A percentile compares a stretch with the other conserved stretches of the same genome.
phyloP scores from a whole-genome alignment of 1,284 basidiomycete species.

The Cutaneotrichosporon arboriforme region DNA sequence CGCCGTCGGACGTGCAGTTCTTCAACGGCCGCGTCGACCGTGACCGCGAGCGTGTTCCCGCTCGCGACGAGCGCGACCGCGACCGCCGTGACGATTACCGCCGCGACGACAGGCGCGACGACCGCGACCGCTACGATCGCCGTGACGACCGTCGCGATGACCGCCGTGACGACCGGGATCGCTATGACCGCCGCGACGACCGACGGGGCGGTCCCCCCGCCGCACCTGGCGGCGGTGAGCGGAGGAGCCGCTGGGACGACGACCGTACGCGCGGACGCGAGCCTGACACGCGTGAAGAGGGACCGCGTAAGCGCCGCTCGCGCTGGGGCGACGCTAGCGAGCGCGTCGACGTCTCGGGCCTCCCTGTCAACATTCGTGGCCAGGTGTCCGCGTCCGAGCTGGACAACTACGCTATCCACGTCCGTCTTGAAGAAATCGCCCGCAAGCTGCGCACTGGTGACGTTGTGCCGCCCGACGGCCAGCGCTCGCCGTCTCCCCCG shows the following conservation, averaged over 20 bases:
- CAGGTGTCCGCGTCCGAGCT: constrained; percentile 87
- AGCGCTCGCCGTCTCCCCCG: constrained; percentile 91
- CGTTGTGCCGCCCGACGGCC: constrained; percentile 90
- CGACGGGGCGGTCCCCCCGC: constrained; percentile 10
- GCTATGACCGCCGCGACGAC: constrained; percentile 16
- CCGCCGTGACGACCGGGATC: constrained; percentile 17
- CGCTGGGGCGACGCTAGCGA: constrained; percentile 89
- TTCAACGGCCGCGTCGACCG: constrained; percentile 44
- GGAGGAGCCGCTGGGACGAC: constrained; percentile 26
- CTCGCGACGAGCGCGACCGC: constrained; percentile 23
- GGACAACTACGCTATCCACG: constrained; percentile 90
- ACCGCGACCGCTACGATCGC: constrained; percentile 14
- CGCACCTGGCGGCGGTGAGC: constrained; percentile 10
- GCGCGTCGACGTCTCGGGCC: constrained; percentile 70
- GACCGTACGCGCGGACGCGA: constrained; percentile 25
- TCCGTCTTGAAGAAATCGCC: constrained; percentile 95
- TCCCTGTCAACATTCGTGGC: constrained; percentile 87
- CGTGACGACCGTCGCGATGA: constrained; percentile 16
- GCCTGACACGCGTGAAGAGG: constrained; percentile 52
- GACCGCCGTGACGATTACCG: constrained; percentile 21
- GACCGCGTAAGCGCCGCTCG: constrained; percentile 83
- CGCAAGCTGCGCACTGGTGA: constrained; percentile 89
- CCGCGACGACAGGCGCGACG: constrained; percentile 23
- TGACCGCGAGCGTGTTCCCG: constrained; percentile 21
- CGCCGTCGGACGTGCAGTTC: constrained; percentile 38